phyloP scores from a whole-genome alignment of 352 stramenopile genomes.

The Globisporangium nagaii region DNA sequence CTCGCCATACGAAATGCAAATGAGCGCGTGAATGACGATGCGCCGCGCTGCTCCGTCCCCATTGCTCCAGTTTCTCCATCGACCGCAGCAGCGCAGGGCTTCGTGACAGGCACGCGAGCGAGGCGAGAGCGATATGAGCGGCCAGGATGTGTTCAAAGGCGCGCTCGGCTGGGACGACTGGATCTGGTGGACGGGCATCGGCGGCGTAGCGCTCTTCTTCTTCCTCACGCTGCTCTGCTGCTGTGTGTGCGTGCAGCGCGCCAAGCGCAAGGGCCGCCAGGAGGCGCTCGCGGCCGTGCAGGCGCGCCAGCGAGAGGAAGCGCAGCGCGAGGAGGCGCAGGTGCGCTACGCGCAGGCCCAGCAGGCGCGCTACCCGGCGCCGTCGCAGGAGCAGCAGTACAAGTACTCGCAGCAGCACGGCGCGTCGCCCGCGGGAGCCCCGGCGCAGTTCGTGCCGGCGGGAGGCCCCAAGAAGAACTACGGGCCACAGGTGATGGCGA shows the following conservation, averaged over 20 bases:
- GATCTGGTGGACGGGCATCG: constrained; percentile 71
- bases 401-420: constrained; percentile 31
- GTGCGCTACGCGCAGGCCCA: constrained; percentile 45
- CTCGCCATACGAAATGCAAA: not conserved
- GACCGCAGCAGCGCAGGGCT: not conserved
- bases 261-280: constrained; percentile 70
- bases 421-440: constrained; percentile 5
- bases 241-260: constrained; percentile 70
- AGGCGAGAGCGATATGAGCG: constrained; percentile 15
- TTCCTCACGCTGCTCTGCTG: constrained; percentile 68
- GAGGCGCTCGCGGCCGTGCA: constrained; percentile 60
- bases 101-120: too few species aligned
- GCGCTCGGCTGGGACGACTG: constrained; percentile 72
- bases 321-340: constrained; percentile 41
- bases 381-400: constrained; percentile 12
- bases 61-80: not conserved
- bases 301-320: constrained; percentile 37
- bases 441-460: constrained; percentile 6
- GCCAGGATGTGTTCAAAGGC: constrained; percentile 63
- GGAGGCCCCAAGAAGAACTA: constrained; percentile 18
- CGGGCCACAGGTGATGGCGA: constrained; percentile 37
- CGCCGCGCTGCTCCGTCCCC: too few species aligned
- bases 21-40: not conserved
- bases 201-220: constrained; percentile 55
- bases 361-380: constrained; percentile 27